Base-by-base conservation (phyloP, 176 grass and related monocot genomes). In the Bolboschoenus planiculmis region DNA sequence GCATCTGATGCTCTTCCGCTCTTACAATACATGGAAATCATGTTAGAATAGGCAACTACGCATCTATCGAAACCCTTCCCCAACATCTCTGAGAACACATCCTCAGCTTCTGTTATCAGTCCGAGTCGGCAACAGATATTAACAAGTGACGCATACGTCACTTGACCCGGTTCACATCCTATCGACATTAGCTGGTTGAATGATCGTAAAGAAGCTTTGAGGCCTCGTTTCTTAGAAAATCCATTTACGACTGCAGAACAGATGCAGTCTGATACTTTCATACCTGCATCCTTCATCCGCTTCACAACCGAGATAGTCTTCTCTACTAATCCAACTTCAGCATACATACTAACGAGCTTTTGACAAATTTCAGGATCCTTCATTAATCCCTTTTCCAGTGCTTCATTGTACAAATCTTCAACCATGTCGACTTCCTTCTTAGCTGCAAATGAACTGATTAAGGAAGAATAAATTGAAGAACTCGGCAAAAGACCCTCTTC, bases 11-110 rank as follows among this genome's bases (percentile, higher is more conserved):
- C 87, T 35, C 89, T 90, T 27, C 86, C 87, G 67, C 78, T 85
- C 87, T 95, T 94, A 30, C 95, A 92, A 16, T 98, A 93, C 90
- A 98, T 95, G 1, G 90, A 98, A 63, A 98, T 98, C 90, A 98
- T 98, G 84, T 84, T 98, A 42, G 87, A 86, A 13, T 98, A 98
- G 1, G 92, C 95, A 24, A 98, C 87, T 3, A 95, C 81, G 18
- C 95, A 98, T 84, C 56, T 88, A 86, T 95, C 95, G 5, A 93
- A 88, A 44, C 95, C 95, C 46, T 85, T 91, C 53, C 83, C 92
- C 34, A 94, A 75, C 95, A 95, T 98, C 81, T 95, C 90, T 0
- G 87, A 85, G 85, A 98, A 98, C 18, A 89, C 60, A 5, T 63
- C 23, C 30, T 98, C 95, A 0, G 95, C 95, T 81, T 90, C 92